Conservation (phyloP, 495 filamentous ascomycete genomes). For the Lophium mytilinum region DNA sequence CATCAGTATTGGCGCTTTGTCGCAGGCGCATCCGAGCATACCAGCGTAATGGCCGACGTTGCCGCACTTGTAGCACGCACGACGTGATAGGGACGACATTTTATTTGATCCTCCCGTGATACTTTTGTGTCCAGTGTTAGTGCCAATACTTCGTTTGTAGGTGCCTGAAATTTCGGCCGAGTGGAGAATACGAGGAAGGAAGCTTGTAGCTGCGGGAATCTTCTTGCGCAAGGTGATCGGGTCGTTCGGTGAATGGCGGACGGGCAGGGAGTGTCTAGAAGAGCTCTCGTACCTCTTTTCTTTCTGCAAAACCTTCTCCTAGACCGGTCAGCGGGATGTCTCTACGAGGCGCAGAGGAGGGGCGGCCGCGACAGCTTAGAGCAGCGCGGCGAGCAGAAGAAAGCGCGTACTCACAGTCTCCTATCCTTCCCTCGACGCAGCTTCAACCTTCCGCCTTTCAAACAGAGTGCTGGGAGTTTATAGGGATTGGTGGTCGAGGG, state of each 20-base stretch:
- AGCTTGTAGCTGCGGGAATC: neutral
- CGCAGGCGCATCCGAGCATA: conserved; percentile 30
- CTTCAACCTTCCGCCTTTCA: conserved; percentile 16
- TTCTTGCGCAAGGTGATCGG: neutral
- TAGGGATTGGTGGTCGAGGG: too few relatives aligned
- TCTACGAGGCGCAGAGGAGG: neutral
- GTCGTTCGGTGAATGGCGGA: neutral
- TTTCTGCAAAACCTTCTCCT: conserved; percentile 21
- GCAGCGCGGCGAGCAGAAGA: neutral
- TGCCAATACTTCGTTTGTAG: neutral
- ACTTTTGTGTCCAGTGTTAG: neutral
- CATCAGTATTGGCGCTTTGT: neutral
- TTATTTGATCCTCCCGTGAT: conserved; percentile 11
- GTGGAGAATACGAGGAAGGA: neutral
- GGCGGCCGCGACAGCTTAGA: neutral
- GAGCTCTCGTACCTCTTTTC: conserved; percentile 16
- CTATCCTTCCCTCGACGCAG: conserved; percentile 29
- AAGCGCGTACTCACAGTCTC: conserved; percentile 18
- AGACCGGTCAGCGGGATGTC: conserved; percentile 2
- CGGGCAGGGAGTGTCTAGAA: neutral
- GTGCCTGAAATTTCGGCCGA: neutral
- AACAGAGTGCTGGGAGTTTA: too few relatives aligned
- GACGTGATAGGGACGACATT: conserved; percentile 91
- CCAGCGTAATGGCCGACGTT: conserved; percentile 96
- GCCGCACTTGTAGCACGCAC: conserved; percentile 99